A percentile compares a stretch with the other conserved stretches of the same genome.
phyloP scores from a whole-genome alignment of 202 grass and related monocot species.

The Elaeis oleifera region DNA sequence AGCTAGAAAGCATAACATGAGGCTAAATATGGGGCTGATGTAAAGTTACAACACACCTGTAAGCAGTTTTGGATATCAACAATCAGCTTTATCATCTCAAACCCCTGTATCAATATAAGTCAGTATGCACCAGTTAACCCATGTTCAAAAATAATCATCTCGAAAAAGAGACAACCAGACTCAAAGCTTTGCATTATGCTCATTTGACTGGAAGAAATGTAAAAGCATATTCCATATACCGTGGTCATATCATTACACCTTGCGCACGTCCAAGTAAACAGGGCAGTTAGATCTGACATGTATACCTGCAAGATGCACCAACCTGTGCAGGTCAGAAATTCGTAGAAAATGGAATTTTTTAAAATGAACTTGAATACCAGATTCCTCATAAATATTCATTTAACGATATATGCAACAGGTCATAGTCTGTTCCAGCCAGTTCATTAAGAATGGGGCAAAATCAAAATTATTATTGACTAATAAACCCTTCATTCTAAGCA shows the following conservation, averaged over 20 bases:
- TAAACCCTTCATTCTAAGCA: no score
- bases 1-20: neutral
- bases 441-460: no score
- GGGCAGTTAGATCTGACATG: slow-evolving; percentile 75
- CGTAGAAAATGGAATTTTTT: neutral
- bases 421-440: neutral
- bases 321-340: neutral
- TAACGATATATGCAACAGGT: neutral
- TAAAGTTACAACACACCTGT: slow-evolving; percentile 45
- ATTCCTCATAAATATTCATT: neutral
- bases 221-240: slow-evolving; percentile 39
- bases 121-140: neutral
- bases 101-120: slow-evolving; percentile 50
- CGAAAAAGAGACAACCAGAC: neutral
- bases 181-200: neutral
- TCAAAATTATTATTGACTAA: no score
- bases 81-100: slow-evolving; percentile 80
- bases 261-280: slow-evolving; percentile 86
- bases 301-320: slow-evolving; percentile 59
- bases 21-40: slow-evolving; percentile 15
- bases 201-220: slow-evolving; percentile 12
- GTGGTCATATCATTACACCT: slow-evolving; percentile 72
- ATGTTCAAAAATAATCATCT: slow-evolving; percentile 5
- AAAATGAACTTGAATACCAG: neutral
- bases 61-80: slow-evolving; percentile 84